These are phyloP conservation scores for Raffaelea ambrosiae DNA, from an alignment of 2,329 filamentous ascomycete genomes.

Conservation along the genomic window DNA sequence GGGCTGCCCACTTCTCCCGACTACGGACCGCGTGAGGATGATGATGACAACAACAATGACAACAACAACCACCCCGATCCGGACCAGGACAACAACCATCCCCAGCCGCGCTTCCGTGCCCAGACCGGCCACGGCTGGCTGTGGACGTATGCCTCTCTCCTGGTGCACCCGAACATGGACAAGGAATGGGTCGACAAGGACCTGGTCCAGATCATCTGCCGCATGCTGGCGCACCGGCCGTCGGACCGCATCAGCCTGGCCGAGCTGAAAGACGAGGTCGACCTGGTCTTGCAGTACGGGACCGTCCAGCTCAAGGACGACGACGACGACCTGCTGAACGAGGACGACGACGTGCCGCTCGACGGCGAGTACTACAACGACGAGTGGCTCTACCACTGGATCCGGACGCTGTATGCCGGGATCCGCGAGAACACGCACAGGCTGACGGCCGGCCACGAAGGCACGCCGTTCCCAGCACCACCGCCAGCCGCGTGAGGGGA, in stretches of 20 bases:
- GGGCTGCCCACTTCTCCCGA: too few species aligned
- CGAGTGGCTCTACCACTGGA: constrained; percentile 21
- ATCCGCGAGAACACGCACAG: too few species aligned
- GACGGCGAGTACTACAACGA: neutral
- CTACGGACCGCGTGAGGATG: neutral
- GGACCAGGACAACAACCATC: neutral
- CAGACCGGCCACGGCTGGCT: neutral
- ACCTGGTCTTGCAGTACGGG: neutral
- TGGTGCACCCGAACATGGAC: neutral
- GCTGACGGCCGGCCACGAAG: too few species aligned
- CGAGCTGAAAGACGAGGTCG: neutral
- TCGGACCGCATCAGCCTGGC: neutral
- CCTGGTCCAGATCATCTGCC: constrained; percentile 3
- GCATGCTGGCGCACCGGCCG: constrained; percentile 8
- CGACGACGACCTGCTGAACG: constrained; percentile 1
- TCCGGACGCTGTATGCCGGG: constrained; percentile 3
- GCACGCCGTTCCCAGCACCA: too few species aligned
- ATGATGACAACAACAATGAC: neutral
- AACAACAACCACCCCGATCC: neutral
- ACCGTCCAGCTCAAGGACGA: neutral
- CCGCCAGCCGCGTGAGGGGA: too few species aligned
- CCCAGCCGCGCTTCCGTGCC: neutral
- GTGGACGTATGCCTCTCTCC: constrained; percentile 7
- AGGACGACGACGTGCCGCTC: too few species aligned
- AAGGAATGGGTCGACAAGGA: neutral